Conservation (phyloP, 768 basidiomycete species). For the Lactarius sp. region DNA sequence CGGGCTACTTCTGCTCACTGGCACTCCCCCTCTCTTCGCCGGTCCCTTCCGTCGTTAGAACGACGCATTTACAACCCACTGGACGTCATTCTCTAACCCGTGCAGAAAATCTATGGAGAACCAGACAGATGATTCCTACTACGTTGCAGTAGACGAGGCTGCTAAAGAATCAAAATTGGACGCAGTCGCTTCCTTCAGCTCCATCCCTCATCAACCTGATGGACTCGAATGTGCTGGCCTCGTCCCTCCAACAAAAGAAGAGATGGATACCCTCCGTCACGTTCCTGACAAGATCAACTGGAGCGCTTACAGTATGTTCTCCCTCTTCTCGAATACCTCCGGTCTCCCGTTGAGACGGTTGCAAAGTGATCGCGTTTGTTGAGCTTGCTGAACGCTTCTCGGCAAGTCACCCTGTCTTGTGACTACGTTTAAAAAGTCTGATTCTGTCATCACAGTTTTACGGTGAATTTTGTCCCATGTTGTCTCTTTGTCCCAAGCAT, state of each 20-base stretch:
- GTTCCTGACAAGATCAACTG: slow-evolving; percentile 28
- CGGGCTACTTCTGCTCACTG: not conserved
- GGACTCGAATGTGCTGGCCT: slow-evolving; percentile 15
- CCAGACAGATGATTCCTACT: slow-evolving; percentile 16
- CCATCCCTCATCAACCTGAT: not conserved
- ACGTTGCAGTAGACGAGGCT: slow-evolving; percentile 3
- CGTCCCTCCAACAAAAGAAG: slow-evolving; percentile 27
- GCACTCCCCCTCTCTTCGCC: not conserved
- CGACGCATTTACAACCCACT: not conserved
- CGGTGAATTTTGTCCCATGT: slow-evolving; percentile 1
- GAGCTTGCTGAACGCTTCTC: slow-evolving; percentile 33
- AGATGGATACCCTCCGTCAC: slow-evolving; percentile 26
- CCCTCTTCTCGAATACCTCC: too few relatives aligned
- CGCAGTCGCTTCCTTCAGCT: not conserved
- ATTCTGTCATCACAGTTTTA: slow-evolving; percentile 20
- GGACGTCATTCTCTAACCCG: not conserved
- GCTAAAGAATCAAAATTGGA: slow-evolving; percentile 8
- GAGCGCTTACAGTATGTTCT: slow-evolving; percentile 21
- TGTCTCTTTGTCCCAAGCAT: not conserved
- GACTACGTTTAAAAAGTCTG: not conserved
- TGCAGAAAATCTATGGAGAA: slow-evolving; percentile 17
- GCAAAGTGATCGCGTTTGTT: slow-evolving; percentile 30
- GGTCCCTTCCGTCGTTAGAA: not conserved
- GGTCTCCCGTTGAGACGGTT: not conserved
- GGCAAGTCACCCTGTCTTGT: slow-evolving; percentile 8